Evolutionary conservation across 257 asterid genomes (phyloP), one percentile per base, ranked within the genome.

Genomic region (Echium plantagineum): DNA sequence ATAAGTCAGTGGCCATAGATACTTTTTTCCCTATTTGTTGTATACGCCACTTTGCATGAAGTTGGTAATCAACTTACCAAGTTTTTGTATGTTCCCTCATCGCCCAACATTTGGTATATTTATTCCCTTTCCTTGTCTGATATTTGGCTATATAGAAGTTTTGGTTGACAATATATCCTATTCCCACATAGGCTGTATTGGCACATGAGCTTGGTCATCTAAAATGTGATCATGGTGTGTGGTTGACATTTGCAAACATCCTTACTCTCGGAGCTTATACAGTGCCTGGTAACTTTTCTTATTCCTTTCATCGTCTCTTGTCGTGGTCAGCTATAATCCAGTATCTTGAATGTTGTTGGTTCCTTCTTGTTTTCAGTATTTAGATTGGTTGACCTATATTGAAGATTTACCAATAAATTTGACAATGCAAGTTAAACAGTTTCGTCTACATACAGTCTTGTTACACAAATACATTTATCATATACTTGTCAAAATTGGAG

Each of bases 171-270:
- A 31, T 60, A 8, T 63, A 61, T 24, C 52, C 56, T 9, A 48
- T 24, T 71, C 42, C 28, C 55, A 3, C 71, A n/a, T 78, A 90
- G 97, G 95, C 95, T 73, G 95, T 90, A 67, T 72, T 87, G 84
- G 98, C 98, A 66, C 98, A 90, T 64, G 96, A 87, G 75, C 77
- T 87, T 80, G 96, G 96, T 63, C 96, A 87, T 75, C 74, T 87
- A 73, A 87, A 90, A 83, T 90, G 97, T 66, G 97, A 85, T 72
- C 97, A 90, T 72, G 97, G 97, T 57, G 78, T 90, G 62, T 90
- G 97, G 96, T 80, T 90, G 77, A 90, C 97, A 21, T 69, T 81
- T 67, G 97, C 96, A 8, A 90, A 90, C 72, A 76, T 90, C 76
- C 83, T 90, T 55, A 87, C 97, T 24, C 89, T 90, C 32, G 97